These are phyloP conservation scores for Saitozyma podzolica DNA, from an alignment of 768 basidiomycete species.

Conservation along the genomic window DNA sequence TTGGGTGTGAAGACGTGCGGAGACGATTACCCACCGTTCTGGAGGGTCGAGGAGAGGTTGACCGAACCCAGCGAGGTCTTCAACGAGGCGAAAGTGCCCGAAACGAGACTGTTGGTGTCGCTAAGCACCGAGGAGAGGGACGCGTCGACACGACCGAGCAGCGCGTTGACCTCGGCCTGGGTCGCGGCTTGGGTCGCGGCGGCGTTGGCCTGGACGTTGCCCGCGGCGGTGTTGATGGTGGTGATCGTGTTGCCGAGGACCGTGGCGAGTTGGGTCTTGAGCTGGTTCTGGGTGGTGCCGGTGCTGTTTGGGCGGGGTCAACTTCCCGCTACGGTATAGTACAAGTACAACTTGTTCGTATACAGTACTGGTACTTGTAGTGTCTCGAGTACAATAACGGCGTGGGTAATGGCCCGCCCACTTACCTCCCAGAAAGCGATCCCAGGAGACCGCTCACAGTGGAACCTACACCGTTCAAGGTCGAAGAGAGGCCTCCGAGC, in stretches of 20 bases:
- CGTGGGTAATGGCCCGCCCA: no score
- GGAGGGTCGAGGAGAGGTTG: background rate
- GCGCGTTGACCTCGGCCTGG: background rate
- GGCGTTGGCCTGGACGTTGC: slow-evolving; percentile 2
- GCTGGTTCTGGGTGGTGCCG: no score
- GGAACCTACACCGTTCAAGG: background rate
- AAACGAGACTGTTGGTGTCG: background rate
- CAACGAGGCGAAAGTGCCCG: background rate
- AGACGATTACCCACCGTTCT: background rate
- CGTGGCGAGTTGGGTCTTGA: slow-evolving; percentile 1
- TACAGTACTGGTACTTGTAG: no score
- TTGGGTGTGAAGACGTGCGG: background rate
- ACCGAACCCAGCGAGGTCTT: slow-evolving; percentile 3
- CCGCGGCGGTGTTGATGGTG: slow-evolving; percentile 5
- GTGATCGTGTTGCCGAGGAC: background rate
- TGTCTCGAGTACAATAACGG: no score
- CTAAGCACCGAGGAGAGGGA: slow-evolving; percentile 2
- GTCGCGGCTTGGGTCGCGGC: slow-evolving; percentile 3
- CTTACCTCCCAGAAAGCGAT: no score
- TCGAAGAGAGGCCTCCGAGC: background rate
- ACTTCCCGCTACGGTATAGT: no score
- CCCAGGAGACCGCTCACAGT: background rate
- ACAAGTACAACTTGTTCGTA: no score
- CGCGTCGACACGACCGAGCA: background rate
- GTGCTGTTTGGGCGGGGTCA: no score